These are phyloP conservation scores for Pulveroboletus ravenelii DNA, from an alignment of 768 basidiomycete genomes.

Conservation along the genomic window DNA sequence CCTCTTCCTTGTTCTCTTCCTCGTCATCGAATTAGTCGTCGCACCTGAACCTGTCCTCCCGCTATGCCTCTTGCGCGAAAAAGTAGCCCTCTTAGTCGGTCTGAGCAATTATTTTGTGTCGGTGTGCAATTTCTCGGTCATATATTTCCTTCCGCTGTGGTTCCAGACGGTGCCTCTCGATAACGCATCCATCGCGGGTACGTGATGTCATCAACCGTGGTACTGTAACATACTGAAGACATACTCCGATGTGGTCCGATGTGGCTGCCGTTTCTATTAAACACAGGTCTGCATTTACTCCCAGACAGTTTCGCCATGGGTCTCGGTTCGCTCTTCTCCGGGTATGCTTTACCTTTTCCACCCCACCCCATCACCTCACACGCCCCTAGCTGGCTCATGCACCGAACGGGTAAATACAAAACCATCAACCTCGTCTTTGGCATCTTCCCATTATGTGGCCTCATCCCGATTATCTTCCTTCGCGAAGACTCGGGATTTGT, in stretches of 20 bases:
- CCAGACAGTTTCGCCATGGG: slow-evolving; percentile 50
- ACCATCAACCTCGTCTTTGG: slow-evolving; percentile 45
- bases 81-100: slow-evolving; percentile 66
- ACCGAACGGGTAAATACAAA: slow-evolving; percentile 49
- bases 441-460: slow-evolving; percentile 42
- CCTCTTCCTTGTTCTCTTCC: slow-evolving; percentile 47
- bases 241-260: too few relatives aligned
- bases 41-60: slow-evolving; percentile 70
- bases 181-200: slow-evolving; percentile 62
- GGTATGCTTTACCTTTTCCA: slow-evolving; percentile 21
- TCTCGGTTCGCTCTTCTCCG: slow-evolving; percentile 47
- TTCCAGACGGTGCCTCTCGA: slow-evolving; percentile 74
- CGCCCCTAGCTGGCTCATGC: slow-evolving; percentile 23
- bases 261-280: not conserved
- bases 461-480: slow-evolving; percentile 32
- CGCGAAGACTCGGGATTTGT: slow-evolving; percentile 21
- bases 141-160: slow-evolving; percentile 77
- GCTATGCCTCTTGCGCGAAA: slow-evolving; percentile 56
- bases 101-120: slow-evolving; percentile 70
- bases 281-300: slow-evolving; percentile 42
- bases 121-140: slow-evolving; percentile 68
- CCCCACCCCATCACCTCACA: not conserved
- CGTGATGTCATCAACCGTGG: not conserved
- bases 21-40: slow-evolving; percentile 55
- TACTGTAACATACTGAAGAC: not conserved